These are phyloP conservation scores for Tetrahymena thermophila DNA, from an alignment of 73 alveolate species.

Conservation along the genomic window DNA sequence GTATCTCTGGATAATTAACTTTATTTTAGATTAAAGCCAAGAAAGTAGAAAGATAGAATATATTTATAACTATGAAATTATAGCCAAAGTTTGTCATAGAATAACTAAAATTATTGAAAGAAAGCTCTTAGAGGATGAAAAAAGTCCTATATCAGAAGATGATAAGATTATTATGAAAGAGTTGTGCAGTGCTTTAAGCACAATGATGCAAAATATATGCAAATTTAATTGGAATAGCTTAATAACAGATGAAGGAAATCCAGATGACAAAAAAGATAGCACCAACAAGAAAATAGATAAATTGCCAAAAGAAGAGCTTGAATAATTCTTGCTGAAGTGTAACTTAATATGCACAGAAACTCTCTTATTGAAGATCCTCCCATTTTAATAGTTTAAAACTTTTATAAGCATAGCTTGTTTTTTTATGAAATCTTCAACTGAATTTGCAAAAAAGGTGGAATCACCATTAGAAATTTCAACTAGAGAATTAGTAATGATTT, in stretches of 20 bases:
- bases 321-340: not conserved
- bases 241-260: slow-evolving; percentile 7
- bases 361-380: not conserved
- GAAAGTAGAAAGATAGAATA: slow-evolving; percentile 12
- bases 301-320: not conserved
- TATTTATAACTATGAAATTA: slow-evolving; percentile 22
- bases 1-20: slow-evolving; percentile 61
- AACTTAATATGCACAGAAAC: not conserved
- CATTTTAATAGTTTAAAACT: not conserved
- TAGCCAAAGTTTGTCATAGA: slow-evolving; percentile 36
- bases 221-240: slow-evolving; percentile 1
- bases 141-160: slow-evolving; percentile 24
- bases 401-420: not conserved
- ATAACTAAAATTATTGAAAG: slow-evolving; percentile 21
- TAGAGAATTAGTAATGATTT: not conserved
- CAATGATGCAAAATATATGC: not conserved
- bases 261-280: not conserved
- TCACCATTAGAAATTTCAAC: slow-evolving; percentile 13
- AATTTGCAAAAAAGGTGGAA: not conserved
- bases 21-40: slow-evolving; percentile 17
- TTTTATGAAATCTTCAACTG: not conserved
- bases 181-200: slow-evolving; percentile 21
- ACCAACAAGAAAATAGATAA: not conserved
- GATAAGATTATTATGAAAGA: slow-evolving; percentile 38
- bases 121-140: slow-evolving; percentile 38